Evolutionary conservation across 495 filamentous ascomycete genomes (phyloP).

Genomic region (Tuber indicum): DNA sequence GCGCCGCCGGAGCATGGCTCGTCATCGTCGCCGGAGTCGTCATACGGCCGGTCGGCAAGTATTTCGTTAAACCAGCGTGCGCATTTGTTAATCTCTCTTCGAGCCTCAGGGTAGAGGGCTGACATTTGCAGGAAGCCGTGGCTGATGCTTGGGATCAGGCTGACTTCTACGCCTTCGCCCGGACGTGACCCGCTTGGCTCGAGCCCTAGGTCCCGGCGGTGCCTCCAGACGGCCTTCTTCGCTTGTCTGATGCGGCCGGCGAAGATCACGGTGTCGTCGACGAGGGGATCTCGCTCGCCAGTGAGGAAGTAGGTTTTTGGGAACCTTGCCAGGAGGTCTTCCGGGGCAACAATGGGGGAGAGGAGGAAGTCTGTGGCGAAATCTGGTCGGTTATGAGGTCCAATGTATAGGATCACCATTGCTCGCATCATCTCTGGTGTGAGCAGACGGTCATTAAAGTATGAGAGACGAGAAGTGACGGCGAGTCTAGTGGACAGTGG

Average conservation of each 20-base stretch:
- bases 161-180: conserved; percentile 58
- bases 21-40: conserved; percentile 33
- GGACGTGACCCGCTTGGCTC: conserved; percentile 38
- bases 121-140: conserved; percentile 94
- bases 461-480: conserved; percentile 92
- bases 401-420: conserved; percentile 98
- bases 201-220: conserved; percentile 59
- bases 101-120: conserved; percentile 74
- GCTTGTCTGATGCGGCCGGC: conserved; percentile 78
- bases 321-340: conserved; percentile 69
- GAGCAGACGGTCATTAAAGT: conserved; percentile 91
- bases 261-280: conserved; percentile 95
- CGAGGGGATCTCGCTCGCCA: conserved; percentile 88
- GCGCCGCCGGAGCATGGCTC: background rate
- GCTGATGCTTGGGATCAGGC: conserved; percentile 74
- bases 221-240: conserved; percentile 61
- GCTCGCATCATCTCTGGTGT: conserved; percentile 98
- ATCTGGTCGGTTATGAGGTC: conserved; percentile 84
- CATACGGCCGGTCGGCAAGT: conserved; percentile 50
- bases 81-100: conserved; percentile 69
- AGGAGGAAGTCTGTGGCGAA: conserved; percentile 87
- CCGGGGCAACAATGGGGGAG: conserved; percentile 81
- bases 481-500: conserved; percentile 81
- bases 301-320: conserved; percentile 91
- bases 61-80: conserved; percentile 69